phyloP scores from a whole-genome alignment of 495 filamentous ascomycete species.

The Lichina pygmaea region DNA sequence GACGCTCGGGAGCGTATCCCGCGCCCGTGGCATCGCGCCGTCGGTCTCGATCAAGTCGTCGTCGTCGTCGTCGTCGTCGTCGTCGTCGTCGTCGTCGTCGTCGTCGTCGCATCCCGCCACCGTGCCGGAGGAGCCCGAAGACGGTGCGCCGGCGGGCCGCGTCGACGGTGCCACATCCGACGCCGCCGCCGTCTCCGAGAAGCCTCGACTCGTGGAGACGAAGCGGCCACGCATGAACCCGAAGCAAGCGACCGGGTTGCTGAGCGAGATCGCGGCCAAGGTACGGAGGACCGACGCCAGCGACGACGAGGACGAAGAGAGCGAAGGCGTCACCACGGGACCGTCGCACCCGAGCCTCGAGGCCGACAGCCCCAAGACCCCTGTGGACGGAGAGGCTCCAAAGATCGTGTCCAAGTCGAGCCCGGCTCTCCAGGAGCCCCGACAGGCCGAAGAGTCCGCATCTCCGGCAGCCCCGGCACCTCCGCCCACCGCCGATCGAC shows the following conservation, averaged over 20 bases:
- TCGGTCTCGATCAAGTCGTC: conserved; percentile 6
- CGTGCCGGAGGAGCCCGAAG: background rate
- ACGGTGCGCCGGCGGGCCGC: conserved; percentile 13
- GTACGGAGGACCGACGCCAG: conserved; percentile 44
- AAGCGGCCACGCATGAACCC: conserved; percentile 49
- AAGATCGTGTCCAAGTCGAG: conserved; percentile 10
- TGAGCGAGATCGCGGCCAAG: conserved; percentile 60
- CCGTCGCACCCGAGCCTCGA: conserved; percentile 53
- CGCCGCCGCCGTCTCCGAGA: conserved; percentile 16
- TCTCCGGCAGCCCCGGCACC: background rate
- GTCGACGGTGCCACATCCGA: conserved; percentile 10
- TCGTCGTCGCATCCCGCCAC: too few species aligned
- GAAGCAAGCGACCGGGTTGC: conserved; percentile 42
- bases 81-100: background rate
- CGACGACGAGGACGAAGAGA: conserved; percentile 34
- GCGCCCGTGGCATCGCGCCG: conserved; percentile 16
- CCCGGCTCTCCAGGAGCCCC: background rate
- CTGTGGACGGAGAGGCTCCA: conserved; percentile 27
- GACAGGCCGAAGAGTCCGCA: conserved; percentile 2
- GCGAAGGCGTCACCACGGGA: conserved; percentile 49
- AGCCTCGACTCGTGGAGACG: conserved; percentile 15
- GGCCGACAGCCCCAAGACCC: conserved; percentile 41
- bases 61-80: background rate
- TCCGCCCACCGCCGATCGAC: conserved; percentile 9
- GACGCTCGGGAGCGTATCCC: conserved; percentile 36